Evolutionary conservation across 2,329 filamentous ascomycete genomes (phyloP).

Genomic region (Chrysosporium keratinophilum): DNA sequence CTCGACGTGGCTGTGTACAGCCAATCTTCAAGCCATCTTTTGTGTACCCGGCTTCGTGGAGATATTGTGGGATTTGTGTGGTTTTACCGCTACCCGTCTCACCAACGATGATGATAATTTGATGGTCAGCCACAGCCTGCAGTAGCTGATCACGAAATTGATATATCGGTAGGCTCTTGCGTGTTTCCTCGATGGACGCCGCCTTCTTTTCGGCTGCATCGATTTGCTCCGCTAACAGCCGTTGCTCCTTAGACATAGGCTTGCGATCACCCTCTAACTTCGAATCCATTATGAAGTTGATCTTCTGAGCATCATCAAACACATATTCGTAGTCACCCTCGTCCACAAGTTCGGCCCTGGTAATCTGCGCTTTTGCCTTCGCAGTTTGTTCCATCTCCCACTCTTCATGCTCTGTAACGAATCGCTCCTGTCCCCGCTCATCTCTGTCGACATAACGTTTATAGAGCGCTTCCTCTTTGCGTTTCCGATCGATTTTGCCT

Average conservation of each 20-base stretch:
- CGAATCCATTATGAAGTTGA: constrained; percentile 71
- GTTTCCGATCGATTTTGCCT: constrained; percentile 74
- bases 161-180: constrained; percentile 84
- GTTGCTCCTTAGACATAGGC: constrained; percentile 65
- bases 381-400: constrained; percentile 86
- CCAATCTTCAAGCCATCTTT: constrained; percentile 75
- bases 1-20: constrained; percentile 87
- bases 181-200: constrained; percentile 77
- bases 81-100: constrained; percentile 95
- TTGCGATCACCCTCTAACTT: constrained; percentile 62
- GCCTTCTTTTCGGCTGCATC: constrained; percentile 83
- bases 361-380: constrained; percentile 80
- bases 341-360: constrained; percentile 60
- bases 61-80: constrained; percentile 86
- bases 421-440: constrained; percentile 77
- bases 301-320: constrained; percentile 78
- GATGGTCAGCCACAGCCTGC: constrained; percentile 72
- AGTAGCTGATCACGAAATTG: constrained; percentile 76
- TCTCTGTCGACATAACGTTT: constrained; percentile 81
- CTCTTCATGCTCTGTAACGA: constrained; percentile 86
- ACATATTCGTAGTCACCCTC: constrained; percentile 86
- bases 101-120: constrained; percentile 83
- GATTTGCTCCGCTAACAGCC: constrained; percentile 66
- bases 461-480: constrained; percentile 82
- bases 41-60: constrained; percentile 83